Evolutionary conservation across 306 rosid genomes (phyloP).

Genomic region (Sophora flavescens): DNA sequence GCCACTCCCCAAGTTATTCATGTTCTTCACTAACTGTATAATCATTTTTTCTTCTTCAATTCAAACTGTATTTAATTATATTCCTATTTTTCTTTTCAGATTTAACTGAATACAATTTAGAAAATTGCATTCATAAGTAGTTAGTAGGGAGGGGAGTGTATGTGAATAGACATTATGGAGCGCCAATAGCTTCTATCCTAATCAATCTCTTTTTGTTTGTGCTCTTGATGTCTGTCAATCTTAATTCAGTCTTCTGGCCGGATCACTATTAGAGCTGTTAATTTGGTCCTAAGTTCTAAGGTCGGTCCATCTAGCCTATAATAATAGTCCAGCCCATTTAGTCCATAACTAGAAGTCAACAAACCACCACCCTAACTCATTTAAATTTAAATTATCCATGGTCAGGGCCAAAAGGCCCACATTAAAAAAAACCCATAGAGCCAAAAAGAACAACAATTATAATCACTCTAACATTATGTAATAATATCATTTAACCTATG

Average conservation of each 20-base stretch:
- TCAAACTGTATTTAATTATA: neutral
- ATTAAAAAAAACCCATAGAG: too few species aligned
- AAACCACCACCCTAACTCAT: too few species aligned
- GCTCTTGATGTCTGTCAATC: slow-evolving; percentile 8
- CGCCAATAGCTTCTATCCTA: neutral
- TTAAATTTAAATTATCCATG: too few species aligned
- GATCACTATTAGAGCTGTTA: too few species aligned
- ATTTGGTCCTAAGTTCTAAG: too few species aligned
- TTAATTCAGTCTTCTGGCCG: slow-evolving; percentile 70
- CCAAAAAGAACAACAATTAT: too few species aligned
- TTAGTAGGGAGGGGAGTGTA: neutral
- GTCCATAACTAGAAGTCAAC: too few species aligned
- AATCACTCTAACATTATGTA: too few species aligned
- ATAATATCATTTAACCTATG: too few species aligned
- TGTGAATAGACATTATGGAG: neutral
- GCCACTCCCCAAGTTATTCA: neutral
- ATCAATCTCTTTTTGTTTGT: neutral
- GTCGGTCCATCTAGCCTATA: too few species aligned
- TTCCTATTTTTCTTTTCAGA: neutral
- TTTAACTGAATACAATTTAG: neutral
- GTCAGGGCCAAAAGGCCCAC: too few species aligned
- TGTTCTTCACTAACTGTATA: slow-evolving; percentile 2
- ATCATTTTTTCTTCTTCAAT: neutral
- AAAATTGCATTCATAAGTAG: neutral
- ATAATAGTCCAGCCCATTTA: too few species aligned